Evolutionary conservation across 345 rosid genomes (phyloP).

Genomic region (Linum trigynum): DNA sequence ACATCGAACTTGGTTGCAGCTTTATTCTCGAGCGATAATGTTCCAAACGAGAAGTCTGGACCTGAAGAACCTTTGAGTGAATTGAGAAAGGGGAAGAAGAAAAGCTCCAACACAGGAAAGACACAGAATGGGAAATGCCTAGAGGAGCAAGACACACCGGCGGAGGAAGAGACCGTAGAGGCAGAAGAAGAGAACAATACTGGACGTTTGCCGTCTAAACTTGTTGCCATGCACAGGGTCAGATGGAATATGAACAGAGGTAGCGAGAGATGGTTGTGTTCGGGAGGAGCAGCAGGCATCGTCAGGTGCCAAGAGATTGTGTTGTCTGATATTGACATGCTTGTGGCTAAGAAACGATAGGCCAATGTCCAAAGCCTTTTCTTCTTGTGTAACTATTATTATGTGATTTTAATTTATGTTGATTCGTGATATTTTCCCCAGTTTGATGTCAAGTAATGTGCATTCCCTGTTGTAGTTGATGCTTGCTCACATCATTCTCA

Average conservation of each 20-base stretch:
- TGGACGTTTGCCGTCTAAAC: constrained; percentile 44
- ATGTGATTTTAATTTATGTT: no score
- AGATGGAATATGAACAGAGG: constrained; percentile 89
- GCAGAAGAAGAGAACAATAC: constrained; percentile 12
- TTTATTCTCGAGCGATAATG: constrained; percentile 35
- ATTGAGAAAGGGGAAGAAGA: not conserved
- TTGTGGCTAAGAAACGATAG: constrained; percentile 5
- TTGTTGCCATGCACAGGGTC: constrained; percentile 57
- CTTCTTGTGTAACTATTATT: no score
- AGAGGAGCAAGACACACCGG: constrained; percentile 7
- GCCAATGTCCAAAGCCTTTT: not conserved
- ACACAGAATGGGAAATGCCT: constrained; percentile 20
- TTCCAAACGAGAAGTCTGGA: constrained; percentile 32
- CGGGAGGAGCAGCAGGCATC: constrained; percentile 83
- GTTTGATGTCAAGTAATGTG: no score
- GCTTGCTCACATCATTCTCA: no score
- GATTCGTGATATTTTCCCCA: no score
- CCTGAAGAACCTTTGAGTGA: constrained; percentile 13
- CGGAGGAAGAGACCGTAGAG: constrained; percentile 16
- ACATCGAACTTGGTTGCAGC: constrained; percentile 28
- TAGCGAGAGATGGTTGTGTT: constrained; percentile 78
- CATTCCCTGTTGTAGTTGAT: no score
- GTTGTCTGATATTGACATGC: constrained; percentile 14
- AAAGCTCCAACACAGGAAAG: constrained; percentile 18
- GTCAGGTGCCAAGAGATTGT: constrained; percentile 64